Evolutionary conservation across 352 stramenopile genomes (phyloP).

Genomic region (Globisporangium splendens): DNA sequence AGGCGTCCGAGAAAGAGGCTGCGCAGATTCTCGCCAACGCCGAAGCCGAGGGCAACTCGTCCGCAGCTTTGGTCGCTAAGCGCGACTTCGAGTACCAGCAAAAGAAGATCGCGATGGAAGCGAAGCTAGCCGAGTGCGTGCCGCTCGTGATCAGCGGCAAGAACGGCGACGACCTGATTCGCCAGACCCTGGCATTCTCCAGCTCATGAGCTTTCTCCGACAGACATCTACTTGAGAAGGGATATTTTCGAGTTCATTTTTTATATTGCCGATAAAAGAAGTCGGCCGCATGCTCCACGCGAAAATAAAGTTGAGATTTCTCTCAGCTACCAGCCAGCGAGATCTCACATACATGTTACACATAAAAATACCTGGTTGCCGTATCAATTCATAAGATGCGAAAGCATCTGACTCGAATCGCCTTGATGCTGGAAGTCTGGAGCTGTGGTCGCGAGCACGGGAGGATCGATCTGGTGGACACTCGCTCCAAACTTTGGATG

Average conservation of each 20-base stretch:
- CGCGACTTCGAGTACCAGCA: slow-evolving; percentile 71
- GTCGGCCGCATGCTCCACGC: no score
- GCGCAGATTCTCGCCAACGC: slow-evolving; percentile 48
- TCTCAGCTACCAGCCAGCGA: no score
- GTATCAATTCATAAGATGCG: not conserved
- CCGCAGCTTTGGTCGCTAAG: slow-evolving; percentile 65
- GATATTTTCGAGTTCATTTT: not conserved
- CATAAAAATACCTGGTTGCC: no score
- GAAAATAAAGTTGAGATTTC: no score
- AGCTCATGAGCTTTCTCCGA: slow-evolving; percentile 18
- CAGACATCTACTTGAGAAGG: slow-evolving; percentile 18
- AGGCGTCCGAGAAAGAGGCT: slow-evolving; percentile 59
- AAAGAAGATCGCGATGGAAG: slow-evolving; percentile 69
- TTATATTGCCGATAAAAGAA: slow-evolving; percentile 21
- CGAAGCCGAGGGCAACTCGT: slow-evolving; percentile 58
- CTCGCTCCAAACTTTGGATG: slow-evolving; percentile 3
- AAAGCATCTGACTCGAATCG: not conserved
- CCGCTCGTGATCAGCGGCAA: slow-evolving; percentile 83
- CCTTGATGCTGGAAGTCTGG: slow-evolving; percentile 1
- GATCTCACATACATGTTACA: no score
- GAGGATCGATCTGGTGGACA: not conserved
- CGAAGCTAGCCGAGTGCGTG: slow-evolving; percentile 44
- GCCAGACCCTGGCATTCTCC: slow-evolving; percentile 21
- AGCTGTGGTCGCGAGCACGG: not conserved
- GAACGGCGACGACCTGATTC: slow-evolving; percentile 79